These are phyloP conservation scores for Dianthus caryophyllus DNA, from an alignment of 148 eudicot genomes.

Conservation along the genomic window DNA sequence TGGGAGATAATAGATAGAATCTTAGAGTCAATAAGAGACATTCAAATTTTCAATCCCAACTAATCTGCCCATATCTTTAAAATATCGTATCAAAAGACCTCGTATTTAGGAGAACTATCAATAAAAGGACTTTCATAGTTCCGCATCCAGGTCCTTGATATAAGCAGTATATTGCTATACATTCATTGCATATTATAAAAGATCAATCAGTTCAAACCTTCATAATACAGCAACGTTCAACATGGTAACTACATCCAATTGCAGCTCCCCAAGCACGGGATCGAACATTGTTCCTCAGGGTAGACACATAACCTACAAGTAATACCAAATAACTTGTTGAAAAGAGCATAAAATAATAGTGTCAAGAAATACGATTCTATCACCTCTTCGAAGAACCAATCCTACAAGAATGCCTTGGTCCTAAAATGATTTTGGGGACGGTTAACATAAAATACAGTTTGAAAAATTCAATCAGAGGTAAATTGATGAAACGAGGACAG, in stretches of 20 bases:
- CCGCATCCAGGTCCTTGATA: not conserved
- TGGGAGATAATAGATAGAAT: not conserved
- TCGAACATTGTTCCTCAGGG: constrained; percentile 86
- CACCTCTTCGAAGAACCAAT: not conserved
- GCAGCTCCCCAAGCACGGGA: constrained; percentile 99
- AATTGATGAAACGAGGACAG: too few relatives aligned
- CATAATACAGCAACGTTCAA: constrained; percentile 85
- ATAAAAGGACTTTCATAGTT: not conserved
- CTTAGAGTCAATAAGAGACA: not conserved
- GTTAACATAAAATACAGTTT: too few relatives aligned
- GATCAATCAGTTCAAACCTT: constrained; percentile 46
- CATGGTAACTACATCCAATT: constrained; percentile 90
- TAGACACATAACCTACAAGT: constrained; percentile 69
- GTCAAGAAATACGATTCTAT: not conserved
- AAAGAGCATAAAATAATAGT: not conserved
- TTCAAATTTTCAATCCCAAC: too few relatives aligned
- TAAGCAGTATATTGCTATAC: not conserved
- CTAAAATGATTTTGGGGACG: too few relatives aligned
- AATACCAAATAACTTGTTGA: constrained; percentile 10
- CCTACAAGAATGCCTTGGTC: too few relatives aligned
- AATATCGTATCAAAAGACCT: not conserved
- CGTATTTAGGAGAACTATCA: not conserved
- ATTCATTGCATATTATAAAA: not conserved
- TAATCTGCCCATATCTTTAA: not conserved
- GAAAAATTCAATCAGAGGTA: too few relatives aligned